Base-by-base conservation (phyloP, 2,329 filamentous ascomycete genomes). In the Cercospora zeina region DNA sequence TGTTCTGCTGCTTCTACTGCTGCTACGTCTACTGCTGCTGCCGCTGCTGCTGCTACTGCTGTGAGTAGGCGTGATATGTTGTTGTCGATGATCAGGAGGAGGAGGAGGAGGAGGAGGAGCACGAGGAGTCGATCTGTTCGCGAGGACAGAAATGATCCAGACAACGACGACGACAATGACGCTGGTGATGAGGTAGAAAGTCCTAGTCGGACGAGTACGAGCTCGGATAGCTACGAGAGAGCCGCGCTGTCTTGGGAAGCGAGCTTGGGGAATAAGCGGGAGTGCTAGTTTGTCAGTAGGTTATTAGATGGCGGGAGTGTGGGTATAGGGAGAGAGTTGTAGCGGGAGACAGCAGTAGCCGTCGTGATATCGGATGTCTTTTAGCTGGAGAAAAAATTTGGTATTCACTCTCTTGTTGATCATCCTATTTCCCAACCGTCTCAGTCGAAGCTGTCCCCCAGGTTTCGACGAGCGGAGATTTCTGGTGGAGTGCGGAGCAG, bases 401-500 rank as follows among this genome's bases (percentile, higher is more conserved):
- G 3, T 27, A 27, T 27, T 27, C n/a, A 27, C 24, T 27, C 24
- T 27, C 3, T 27, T 50, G 11, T 58, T 14, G 49, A 33, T 21
- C 19, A 31, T 54, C 47, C 59, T 53, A 61, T 4, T 51, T 54
- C 49, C 58, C 34, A 10, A 50, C 57, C 50, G 31, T 61, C 51
- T 65, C 62, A 36, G 54, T 58, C 14, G 37, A 54, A 7, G 45
- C 54, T 31, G 53, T 58, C 3, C 65, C 65, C 36, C 61, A 62
- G 27, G 64, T 53, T 62, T 37, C 65, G 62, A 11, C 53, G 63
- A 7, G 65, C 56, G 36, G 27, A 30, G 31, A 69, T 54, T 60
- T 69, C 62, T 69, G 57, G 47, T 66, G 58, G 4, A 54, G 61
- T 37, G 58, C 63, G 54, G 62, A 67, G 62, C 27, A 64, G 60